Base-by-base conservation (phyloP, 179 eudicot genomes). In the Corrigiola litoralis region DNA sequence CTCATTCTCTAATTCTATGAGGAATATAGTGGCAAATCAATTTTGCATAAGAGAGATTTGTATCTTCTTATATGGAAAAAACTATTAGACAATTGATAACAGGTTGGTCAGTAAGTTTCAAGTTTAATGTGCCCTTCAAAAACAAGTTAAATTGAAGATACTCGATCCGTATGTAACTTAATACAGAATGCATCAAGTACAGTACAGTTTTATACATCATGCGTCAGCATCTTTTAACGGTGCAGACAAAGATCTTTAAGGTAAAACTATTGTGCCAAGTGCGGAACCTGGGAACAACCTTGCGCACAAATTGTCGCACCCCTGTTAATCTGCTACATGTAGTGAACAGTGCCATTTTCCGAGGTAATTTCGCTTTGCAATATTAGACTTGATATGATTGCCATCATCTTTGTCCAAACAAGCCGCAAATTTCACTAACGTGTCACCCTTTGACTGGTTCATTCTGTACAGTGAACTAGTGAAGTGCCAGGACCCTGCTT, bases 311-410 rank as follows among this genome's bases (percentile, higher is more conserved):
- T 42, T 64, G 79, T 44, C 38, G 56, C 37, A 51, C 37, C 50
- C 17, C 37, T 66, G 18, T 4, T 13, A 36, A 12, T 24, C 46
- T 25, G n/a, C n/a, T n/a, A n/a, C n/a, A n/a, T n/a, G 36, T 6
- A 46, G 4, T 54, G 65, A 58, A 68, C 73, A 68, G 69, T 68
- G 67, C 57, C 21, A 41, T 49, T 69, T 75, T 69, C 79, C 71
- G 44, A 75, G 63, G 71, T 59, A 49, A 54, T 42, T 63, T 38
- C 40, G 6, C 16, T 51, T 37, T n/a, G n/a, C 55, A 33, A 41
- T 1, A 21, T 11, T 25, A 23, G 29, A 25, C 58, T 29, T 33
- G 67, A 69, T 61, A 28, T 63, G 74, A 70, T 70, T 63, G 65
- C n/a, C 34, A 38, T 42, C 8, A 20, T 32, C 31, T 46, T n/a